phyloP scores from a whole-genome alignment of 164 flowering plant genomes.

The Magnolia officinalis region DNA sequence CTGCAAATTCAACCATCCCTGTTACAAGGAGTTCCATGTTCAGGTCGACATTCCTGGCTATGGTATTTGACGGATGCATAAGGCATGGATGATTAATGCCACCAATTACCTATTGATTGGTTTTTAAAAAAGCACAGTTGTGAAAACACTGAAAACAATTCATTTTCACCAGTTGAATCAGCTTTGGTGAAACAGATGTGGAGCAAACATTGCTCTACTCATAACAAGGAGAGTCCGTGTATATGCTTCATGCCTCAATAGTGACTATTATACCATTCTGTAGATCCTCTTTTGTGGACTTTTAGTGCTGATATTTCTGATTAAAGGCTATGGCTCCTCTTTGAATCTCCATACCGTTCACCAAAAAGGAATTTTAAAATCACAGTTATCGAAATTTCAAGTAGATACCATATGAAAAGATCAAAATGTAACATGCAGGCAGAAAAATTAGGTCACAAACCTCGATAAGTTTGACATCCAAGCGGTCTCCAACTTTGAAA shows the following conservation, averaged over 20 bases:
- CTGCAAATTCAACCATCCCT: no score
- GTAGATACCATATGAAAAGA: background rate
- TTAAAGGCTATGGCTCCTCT: background rate
- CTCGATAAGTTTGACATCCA: conserved; percentile 98
- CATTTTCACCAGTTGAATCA: background rate
- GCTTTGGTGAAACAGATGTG: background rate
- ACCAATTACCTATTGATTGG: background rate
- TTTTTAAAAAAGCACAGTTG: background rate
- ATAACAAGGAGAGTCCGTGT: background rate
- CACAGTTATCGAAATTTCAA: background rate
- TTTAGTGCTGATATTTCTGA: background rate
- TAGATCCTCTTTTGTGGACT: background rate
- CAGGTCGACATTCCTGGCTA: no score
- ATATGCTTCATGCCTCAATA: background rate
- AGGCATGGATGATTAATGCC: background rate
- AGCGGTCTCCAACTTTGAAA: conserved; percentile 80
- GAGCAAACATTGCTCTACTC: background rate
- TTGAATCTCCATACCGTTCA: background rate
- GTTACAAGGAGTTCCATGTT: no score
- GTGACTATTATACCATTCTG: background rate
- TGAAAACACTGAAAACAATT: background rate
- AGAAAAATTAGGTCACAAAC: conserved; percentile 29
- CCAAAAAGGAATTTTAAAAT: background rate
- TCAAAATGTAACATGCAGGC: background rate
- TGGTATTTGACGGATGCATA: no score